Evolutionary conservation across 108 stramenopile genomes (phyloP).

Genomic region (Nitzschia palea): DNA sequence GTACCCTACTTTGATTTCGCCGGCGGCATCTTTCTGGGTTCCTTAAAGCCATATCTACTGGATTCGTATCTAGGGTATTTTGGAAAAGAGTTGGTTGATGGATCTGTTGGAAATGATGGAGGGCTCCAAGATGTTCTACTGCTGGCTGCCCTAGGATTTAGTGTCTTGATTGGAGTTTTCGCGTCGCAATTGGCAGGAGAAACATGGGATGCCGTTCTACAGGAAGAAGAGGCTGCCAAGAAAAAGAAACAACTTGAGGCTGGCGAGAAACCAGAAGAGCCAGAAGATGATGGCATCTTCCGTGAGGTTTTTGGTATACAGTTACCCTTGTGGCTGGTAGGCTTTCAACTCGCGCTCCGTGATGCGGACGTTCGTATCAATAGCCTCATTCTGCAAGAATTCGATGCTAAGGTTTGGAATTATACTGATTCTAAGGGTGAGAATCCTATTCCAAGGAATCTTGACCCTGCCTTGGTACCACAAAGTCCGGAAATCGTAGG

Average conservation of each 20-base stretch:
- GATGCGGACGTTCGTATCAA: slow-evolving; percentile 60
- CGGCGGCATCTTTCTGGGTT: slow-evolving; percentile 88
- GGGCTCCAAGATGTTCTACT: slow-evolving; percentile 70
- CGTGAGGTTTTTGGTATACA: slow-evolving; percentile 59
- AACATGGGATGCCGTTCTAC: slow-evolving; percentile 82
- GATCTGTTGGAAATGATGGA: slow-evolving; percentile 37
- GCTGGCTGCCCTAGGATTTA: slow-evolving; percentile 67
- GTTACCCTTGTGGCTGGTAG: slow-evolving; percentile 66
- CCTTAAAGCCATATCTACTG: slow-evolving; percentile 90
- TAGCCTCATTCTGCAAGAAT: slow-evolving; percentile 58
- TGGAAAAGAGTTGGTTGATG: slow-evolving; percentile 79
- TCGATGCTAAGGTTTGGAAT: slow-evolving; percentile 73
- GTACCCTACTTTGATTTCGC: slow-evolving; percentile 77
- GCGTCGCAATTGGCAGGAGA: slow-evolving; percentile 80
- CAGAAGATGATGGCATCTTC: slow-evolving; percentile 48
- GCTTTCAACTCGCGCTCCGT: slow-evolving; percentile 62
- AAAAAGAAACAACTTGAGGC: slow-evolving; percentile 31
- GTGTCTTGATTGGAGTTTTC: slow-evolving; percentile 84
- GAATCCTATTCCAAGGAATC: slow-evolving; percentile 16
- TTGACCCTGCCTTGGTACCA: slow-evolving; percentile 54
- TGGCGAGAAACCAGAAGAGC: slow-evolving; percentile 21
- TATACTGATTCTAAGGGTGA: slow-evolving; percentile 46
- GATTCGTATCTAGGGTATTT: slow-evolving; percentile 89
- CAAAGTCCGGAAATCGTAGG: slow-evolving; percentile 56
- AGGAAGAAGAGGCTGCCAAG: slow-evolving; percentile 69